Base-by-base conservation (phyloP, 1,139 yeast species). In the Wickerhamomyces sp. region DNA sequence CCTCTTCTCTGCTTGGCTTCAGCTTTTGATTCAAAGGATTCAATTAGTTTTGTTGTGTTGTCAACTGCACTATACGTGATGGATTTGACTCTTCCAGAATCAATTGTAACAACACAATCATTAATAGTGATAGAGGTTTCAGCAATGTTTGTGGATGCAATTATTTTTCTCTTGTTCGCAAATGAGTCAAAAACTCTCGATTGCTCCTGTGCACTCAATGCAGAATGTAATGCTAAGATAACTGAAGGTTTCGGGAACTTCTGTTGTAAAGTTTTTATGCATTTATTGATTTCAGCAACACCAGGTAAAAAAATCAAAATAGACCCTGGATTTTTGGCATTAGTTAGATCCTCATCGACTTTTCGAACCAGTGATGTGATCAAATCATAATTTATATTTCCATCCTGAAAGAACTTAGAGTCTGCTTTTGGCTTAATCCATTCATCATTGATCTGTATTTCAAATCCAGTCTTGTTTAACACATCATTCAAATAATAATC, bases 1-100 rank as follows among this genome's bases (percentile, higher is more conserved):
- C 98, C 98, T 58, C 96, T 72, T 63, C 98, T 75, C 61, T 92
- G 98, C 31, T 79, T 76, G n/a, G 83, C 81, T 55, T 95, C 96
- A 0, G 97, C 97, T 48, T 75, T 76, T 0, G 97, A 90, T 27
- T 90, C 88, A 89, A 96, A 90, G 4, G 74, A 70, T 55, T 90
- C 97, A 4, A 81, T 70, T 32, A 92, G 69, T 44, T 76, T 76
- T 0, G 95, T 81, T 4, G 89, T 74, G 49, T 85, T 83, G 14
- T 79, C 68, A 28, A 65, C 68, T 0, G 87, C 55, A 53, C 87
- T 92, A 55, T 79, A 92, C 31, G 75, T 73, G 55, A 87, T 76
- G 15, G 81, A 78, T 55, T 92, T 92, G 4, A 87, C 90, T 40
- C 90, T 68, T 4, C 97, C 98, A 1, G 87, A 68, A 57, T 92